Percentiles rank a stretch among this genome's conserved stretches.
Conservation (phyloP, 805 yeast species). For the Ogataea paraovalis region DNA sequence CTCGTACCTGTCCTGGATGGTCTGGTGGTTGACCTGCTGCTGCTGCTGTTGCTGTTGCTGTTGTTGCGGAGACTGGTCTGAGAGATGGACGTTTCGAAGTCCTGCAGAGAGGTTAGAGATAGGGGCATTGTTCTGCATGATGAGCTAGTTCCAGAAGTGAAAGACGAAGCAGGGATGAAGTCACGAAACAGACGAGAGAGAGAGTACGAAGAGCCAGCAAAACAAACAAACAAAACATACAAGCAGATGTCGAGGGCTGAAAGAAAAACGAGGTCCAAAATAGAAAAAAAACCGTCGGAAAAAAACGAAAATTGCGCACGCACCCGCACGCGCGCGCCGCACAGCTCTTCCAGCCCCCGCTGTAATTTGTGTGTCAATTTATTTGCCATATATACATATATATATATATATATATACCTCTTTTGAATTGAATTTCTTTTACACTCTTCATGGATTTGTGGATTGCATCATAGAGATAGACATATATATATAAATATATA, state of each 20-base stretch:
- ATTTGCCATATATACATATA: no score
- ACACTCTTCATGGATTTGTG: no score
- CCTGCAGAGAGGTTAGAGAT: constrained; percentile 41
- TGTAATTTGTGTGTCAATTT: no score
- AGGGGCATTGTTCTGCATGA: constrained; percentile 15
- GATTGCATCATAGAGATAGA: no score
- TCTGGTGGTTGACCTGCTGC: constrained; percentile 30
- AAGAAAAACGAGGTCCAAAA: no score
- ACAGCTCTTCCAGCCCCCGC: no score
- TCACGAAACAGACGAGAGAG: not conserved
- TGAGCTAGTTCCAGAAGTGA: not conserved
- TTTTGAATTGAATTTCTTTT: no score
- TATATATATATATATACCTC: no score
- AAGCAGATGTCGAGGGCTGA: no score
- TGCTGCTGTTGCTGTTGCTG: constrained; percentile 5
- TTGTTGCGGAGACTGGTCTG: constrained; percentile 7
- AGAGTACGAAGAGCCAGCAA: not conserved
- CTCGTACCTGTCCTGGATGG: constrained; percentile 41
- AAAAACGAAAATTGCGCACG: not conserved
- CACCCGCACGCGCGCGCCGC: not conserved
- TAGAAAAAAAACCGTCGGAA: not conserved
- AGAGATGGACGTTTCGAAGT: constrained; percentile 33
- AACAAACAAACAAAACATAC: no score
- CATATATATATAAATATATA: no score
- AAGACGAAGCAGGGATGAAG: no score